Evolutionary conservation across 1,139 yeast species (phyloP).

Genomic region (Yamadazyma trypodendri): DNA sequence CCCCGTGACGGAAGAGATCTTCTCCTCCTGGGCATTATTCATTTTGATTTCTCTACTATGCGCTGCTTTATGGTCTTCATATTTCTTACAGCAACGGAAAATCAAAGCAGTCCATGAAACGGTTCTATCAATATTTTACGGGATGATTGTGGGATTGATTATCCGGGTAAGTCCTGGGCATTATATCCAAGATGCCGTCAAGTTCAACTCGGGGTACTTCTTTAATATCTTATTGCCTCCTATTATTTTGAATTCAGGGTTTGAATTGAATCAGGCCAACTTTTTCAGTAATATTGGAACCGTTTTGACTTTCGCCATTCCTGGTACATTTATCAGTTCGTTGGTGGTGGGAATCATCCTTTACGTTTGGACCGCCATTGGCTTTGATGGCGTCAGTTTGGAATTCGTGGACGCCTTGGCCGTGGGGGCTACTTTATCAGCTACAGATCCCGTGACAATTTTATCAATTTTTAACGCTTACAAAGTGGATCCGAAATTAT

Average conservation of each 20-base stretch:
- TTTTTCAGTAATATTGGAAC: conserved; percentile 92
- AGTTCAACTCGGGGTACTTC: conserved; percentile 91
- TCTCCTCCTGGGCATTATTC: conserved; percentile 95
- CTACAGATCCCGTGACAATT: conserved; percentile 98
- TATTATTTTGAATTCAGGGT: conserved; percentile 92
- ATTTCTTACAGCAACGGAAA: conserved; percentile 85
- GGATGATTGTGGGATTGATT: conserved; percentile 91
- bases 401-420: conserved; percentile 96
- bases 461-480: conserved; percentile 94
- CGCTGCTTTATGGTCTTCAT: conserved; percentile 92
- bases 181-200: conserved; percentile 94
- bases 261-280: conserved; percentile 92
- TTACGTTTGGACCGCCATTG: conserved; percentile 87
- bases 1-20: conserved; percentile 94
- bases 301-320: conserved; percentile 91
- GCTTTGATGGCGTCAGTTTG: conserved; percentile 81
- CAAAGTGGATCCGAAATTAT: conserved; percentile 94
- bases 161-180: conserved; percentile 93
- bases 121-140: conserved; percentile 90
- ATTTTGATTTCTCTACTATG: conserved; percentile 78
- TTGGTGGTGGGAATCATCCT: conserved; percentile 82
- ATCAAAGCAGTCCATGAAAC: conserved; percentile 97
- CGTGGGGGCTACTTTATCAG: conserved; percentile 95
- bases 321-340: conserved; percentile 93
- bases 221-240: conserved; percentile 95